Evolutionary conservation across 1,284 basidiomycete species (phyloP), one percentile per base, ranked within the genome.

Genomic region (Psilocybe mexicana): DNA sequence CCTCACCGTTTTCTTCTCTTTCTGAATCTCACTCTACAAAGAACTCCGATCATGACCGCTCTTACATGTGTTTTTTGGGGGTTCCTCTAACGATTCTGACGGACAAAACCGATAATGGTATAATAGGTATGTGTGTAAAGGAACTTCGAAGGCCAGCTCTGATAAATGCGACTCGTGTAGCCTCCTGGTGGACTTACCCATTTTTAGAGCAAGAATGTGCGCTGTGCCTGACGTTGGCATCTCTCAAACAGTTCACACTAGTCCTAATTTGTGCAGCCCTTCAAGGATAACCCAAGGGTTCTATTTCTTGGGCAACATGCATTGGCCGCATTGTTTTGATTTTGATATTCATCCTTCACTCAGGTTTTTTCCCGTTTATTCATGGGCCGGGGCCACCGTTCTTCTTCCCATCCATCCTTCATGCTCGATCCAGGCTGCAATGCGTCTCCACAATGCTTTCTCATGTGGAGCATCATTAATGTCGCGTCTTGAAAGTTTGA

Each of bases 381-480:
- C n/a, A 40, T 12, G 18, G 14, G 30, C 10, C 18, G 18, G 18
- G 18, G 18, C 18, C 18, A 18, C 18, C 18, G 18, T 28, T 49
- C n/a, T 23, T 38, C 38, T 33, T 35, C 40, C 10, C 51, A 52
- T 8, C 6, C n/a, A 28, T 45, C 42, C 33, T 30, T 24, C 26
- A 24, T 43, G 26, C 12, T 23, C 12, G 30, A 33, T 40, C n/a
- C 11, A 12, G 10, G 10, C 12, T 40, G 38, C 38, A 40, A 40
- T 14, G 38, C 11, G 38, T 40, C n/a, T n/a, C n/a, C 38, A 8
- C 38, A 11, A 11, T 24, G 11, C 8, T 48, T 61, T 61, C 60
- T 61, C 61, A 61, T 61, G 63, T 63, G 63, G 63, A 65, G 63
- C 63, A 65, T 65, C 63, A 65, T 55, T 65, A 58, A 40, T 53